A percentile compares a stretch with the other conserved stretches of the same genome.
These are phyloP conservation scores for Moringa oleifera DNA, from an alignment of 345 rosid genomes.

Conservation along the genomic window DNA sequence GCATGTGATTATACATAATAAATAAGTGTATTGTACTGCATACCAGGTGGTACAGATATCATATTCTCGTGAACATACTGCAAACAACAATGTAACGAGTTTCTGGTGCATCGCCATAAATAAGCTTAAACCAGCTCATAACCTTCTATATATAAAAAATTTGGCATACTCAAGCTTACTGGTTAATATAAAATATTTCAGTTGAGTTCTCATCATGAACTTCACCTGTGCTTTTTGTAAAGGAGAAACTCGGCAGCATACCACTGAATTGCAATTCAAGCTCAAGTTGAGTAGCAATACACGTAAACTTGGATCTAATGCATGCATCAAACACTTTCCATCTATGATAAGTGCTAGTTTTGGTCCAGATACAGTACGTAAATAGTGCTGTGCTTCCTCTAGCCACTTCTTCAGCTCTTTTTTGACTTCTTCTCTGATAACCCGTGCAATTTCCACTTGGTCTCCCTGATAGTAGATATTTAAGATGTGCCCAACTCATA, in stretches of 20 bases:
- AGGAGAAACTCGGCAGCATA: slow-evolving; percentile 99
- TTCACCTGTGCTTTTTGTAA: slow-evolving; percentile 97
- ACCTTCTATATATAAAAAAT: no score
- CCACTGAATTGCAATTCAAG: slow-evolving; percentile 93
- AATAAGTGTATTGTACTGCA: no score
- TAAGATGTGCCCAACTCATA: not conserved
- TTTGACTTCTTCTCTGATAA: slow-evolving; percentile 84
- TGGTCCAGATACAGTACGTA: slow-evolving; percentile 57
- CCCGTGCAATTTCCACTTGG: slow-evolving; percentile 83
- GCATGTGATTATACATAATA: no score
- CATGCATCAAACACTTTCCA: slow-evolving; percentile 97
- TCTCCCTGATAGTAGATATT: slow-evolving; percentile 61
- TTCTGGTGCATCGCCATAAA: no score
- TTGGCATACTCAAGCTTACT: no score
- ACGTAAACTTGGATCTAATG: slow-evolving; percentile 84
- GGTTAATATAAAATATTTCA: not conserved
- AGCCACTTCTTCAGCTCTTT: slow-evolving; percentile 67
- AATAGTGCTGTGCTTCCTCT: slow-evolving; percentile 71
- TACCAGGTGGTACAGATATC: no score
- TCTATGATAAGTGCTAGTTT: slow-evolving; percentile 86
- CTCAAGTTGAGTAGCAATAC: slow-evolving; percentile 83
- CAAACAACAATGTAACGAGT: no score
- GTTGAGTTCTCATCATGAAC: not conserved
- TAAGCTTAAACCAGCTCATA: no score
- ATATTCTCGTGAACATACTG: no score